Evolutionary conservation across 169 alveolate species (phyloP), one percentile per base, ranked within the genome.

Genomic region (Theileria luwenshuni): DNA sequence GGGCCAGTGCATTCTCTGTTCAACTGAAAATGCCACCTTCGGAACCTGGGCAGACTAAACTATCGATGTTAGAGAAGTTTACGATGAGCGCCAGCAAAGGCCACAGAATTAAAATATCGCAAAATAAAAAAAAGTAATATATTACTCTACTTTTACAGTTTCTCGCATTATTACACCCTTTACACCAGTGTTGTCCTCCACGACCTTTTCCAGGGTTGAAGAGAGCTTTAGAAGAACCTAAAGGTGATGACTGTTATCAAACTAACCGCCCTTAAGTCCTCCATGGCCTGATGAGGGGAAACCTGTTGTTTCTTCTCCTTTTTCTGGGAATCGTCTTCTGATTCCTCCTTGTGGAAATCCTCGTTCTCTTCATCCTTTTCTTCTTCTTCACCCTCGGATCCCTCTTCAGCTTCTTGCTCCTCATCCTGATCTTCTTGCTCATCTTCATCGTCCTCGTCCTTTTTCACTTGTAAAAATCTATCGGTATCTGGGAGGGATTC

Each of bases 21-120:
- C 81, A 69, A 30, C 59, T 63, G 45, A 32, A 59, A 35, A 71
- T 71, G 83, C 81, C 83, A 0, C 73, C 69, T 59, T 38, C 48
- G 56, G 81, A 69, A 43, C 47, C 63, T 3, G 83, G 83, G 13
- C 43, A 23, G 15, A 51, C 69, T 25, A 79, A 79, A 52, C 86
- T 72, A 28, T 79, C 86, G 27, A 79, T 79, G 3, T 43, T 79
- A 70, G 86, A 62, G 21, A 59, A 69, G 28, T 68, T 48, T 41
- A 76, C 60, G n/a, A n/a, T 45, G 28, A 17, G 17, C 32, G 75
- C 28, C 15, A 61, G 45, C 41, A 48, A 41, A 70, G 21, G 43
- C 15, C 60, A 60, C 76, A 70, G 62, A 70, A 17, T 7, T 17
- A 30, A 23, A 70, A 28, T 10, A 58, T 52, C 13, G 21, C 21